Base-by-base conservation (phyloP, 176 grass and related monocot species). In the Saccharum officinarum region DNA sequence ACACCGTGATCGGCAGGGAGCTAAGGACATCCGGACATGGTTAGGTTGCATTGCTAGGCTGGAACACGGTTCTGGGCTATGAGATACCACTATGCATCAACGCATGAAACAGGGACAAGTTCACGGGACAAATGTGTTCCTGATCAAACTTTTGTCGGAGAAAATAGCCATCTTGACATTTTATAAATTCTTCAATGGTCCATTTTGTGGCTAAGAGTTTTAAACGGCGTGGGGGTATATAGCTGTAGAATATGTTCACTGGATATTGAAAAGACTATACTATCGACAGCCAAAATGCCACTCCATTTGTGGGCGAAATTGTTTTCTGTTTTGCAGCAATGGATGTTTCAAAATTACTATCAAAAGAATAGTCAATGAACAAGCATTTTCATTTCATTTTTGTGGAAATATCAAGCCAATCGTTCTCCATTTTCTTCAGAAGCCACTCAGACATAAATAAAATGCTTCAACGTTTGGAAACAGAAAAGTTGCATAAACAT, bases 51-150 rank as follows among this genome's bases (percentile, higher is more conserved):
- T 30, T 68, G 62, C 39, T 89, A 85, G 82, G 77, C 49, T 81
- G 64, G 83, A 89, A 89, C 83, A 82, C 60, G 88, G 88, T 89
- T 89, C 83, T 76, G 78, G 8, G 78, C 78, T 82, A 89, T 23
- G 33, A 89, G 63, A 85, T 82, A 75, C 83, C 50, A 81, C 50
- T 64, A 76, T 77, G 70, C 78, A 82, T 69, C 50, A 54, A 76
- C 64, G 70, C 78, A 71, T 41, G 88, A 86, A 77, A 81, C 3
- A 40, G 83, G 64, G 65, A 71, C 88, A 81, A 85, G 61, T 76
- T 76, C 75, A 80, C 74, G 25, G n/a, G 59, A 70, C 71, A 81
- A 81, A 44, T 76, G 39, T 89, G 71, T 81, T 82, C 61, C 15
- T 63, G 39, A 82, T 63, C 13, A 11, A 77, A 61, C 88, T 89